Base-by-base conservation (phyloP, 2,329 filamentous ascomycete species). In the Pestalotiopsis sp. region DNA sequence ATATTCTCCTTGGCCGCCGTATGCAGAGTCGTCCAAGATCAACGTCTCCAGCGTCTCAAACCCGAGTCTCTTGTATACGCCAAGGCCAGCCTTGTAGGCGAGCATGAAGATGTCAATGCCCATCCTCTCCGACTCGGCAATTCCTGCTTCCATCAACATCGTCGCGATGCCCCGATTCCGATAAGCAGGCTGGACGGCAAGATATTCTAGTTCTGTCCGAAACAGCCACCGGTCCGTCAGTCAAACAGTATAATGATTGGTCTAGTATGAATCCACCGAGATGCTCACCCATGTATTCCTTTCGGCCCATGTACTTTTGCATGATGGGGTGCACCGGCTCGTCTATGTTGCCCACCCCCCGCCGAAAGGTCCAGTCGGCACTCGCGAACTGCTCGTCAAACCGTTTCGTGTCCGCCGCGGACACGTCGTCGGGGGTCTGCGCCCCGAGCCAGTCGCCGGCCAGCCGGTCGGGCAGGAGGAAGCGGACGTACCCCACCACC, bases 61-160 rank as follows among this genome's bases (percentile, higher is more conserved):
- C 0, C 75, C 75, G 4, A 73, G 64, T 52, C 72, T 69, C 68
- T 69, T 67, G 67, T 76, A 75, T 17, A 75, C 67, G 17, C 39
- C 49, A 20, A 72, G 57, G 3, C 70, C 73, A 2, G 68, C 68
- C 13, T 62, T 66, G 45, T 72, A 72, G 11, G 72, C 73, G 6
- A 72, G 36, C 17, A 79, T 68, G 57, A 72, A 74, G 9, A 75
- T 72, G 63, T 73, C 71, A 11, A 76, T 56, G 2, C 72, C 71
- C 63, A 75, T 64, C 66, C 71, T 68, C 57, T 71, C 65, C 9
- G 75, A 74, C 61, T 73, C 64, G 20, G 70, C 66, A 31, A 76
- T 68, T 0, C 73, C 74, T 17, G 69, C 68, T 2, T 62, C 58
- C 25, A 75, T 71, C 6, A 76, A 68, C n/a, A 67, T 64, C 0